Conservation (phyloP, 495 filamentous ascomycete species). For the Lophiotrema nucula region DNA sequence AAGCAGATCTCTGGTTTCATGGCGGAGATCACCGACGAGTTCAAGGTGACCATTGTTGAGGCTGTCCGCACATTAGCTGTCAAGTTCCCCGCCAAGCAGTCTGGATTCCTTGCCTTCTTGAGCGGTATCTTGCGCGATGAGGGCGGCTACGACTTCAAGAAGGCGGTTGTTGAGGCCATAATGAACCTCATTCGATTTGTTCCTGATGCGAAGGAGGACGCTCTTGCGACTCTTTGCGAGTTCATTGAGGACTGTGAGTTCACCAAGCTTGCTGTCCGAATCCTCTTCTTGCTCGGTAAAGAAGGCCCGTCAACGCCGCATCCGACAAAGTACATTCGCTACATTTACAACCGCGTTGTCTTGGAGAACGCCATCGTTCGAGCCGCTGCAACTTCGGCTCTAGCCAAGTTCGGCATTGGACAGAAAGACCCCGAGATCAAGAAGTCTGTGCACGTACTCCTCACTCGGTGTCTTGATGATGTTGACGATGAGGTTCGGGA, state of each 20-base stretch:
- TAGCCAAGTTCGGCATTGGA: constrained; percentile 96
- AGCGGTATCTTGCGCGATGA: constrained; percentile 94
- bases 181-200: constrained; percentile 99
- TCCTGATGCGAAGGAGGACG: constrained; percentile 95
- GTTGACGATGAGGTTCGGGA: constrained; percentile 97
- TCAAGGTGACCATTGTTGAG: constrained; percentile 99
- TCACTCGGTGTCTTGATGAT: constrained; percentile 93
- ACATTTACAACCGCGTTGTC: constrained; percentile 98
- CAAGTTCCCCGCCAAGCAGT: constrained; percentile 98
- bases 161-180: constrained; percentile 96
- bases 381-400: constrained; percentile 89
- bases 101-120: constrained; percentile 94
- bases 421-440: constrained; percentile 97
- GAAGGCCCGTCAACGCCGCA: constrained; percentile 95
- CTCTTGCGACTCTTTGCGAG: constrained; percentile 93
- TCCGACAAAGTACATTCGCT: constrained; percentile 97
- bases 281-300: constrained; percentile 86
- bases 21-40: constrained; percentile 66
- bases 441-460: constrained; percentile 85
- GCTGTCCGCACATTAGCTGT: constrained; percentile 93
- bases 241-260: constrained; percentile 99
- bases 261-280: constrained; percentile 93
- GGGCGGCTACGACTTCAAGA: constrained; percentile 98
- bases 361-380: constrained; percentile 95
- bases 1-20: constrained; percentile 66